These are phyloP conservation scores for Trichoderma koningii DNA, from an alignment of 2,329 filamentous ascomycete species.

Conservation along the genomic window DNA sequence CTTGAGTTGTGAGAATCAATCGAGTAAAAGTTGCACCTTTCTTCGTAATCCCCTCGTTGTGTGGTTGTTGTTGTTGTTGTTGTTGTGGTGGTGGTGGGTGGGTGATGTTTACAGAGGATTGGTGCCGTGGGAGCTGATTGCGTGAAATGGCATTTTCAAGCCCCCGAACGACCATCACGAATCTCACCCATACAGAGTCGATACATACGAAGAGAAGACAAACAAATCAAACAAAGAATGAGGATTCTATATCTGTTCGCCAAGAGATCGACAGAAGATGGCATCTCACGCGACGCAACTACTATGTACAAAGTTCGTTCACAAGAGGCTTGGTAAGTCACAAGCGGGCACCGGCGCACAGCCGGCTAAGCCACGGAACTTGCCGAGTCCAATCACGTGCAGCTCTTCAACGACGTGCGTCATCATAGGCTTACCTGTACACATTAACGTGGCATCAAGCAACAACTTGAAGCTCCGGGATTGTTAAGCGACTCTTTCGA, in stretches of 20 bases:
- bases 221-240: neutral
- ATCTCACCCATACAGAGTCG: too few relatives aligned
- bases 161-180: too few relatives aligned
- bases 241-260: neutral
- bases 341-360: neutral
- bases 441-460: constrained; percentile 30
- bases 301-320: neutral
- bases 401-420: constrained; percentile 15
- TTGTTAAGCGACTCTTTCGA: constrained; percentile 13
- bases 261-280: neutral
- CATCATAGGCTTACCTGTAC: constrained; percentile 23
- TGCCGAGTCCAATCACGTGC: constrained; percentile 21
- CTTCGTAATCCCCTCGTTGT: too few relatives aligned
- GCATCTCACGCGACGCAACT: neutral
- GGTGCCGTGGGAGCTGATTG: too few relatives aligned
- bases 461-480: neutral
- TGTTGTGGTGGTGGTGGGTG: too few relatives aligned
- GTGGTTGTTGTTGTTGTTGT: too few relatives aligned
- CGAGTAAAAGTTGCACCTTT: too few relatives aligned
- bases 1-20: too few relatives aligned
- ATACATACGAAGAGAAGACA: neutral
- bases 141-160: too few relatives aligned
- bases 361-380: constrained; percentile 23
- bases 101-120: too few relatives aligned
- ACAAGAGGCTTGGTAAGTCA: neutral